Evolutionary conservation across 331 rosid genomes (phyloP), one percentile per base, ranked within the genome.

Genomic region (Quercus tomentella): DNA sequence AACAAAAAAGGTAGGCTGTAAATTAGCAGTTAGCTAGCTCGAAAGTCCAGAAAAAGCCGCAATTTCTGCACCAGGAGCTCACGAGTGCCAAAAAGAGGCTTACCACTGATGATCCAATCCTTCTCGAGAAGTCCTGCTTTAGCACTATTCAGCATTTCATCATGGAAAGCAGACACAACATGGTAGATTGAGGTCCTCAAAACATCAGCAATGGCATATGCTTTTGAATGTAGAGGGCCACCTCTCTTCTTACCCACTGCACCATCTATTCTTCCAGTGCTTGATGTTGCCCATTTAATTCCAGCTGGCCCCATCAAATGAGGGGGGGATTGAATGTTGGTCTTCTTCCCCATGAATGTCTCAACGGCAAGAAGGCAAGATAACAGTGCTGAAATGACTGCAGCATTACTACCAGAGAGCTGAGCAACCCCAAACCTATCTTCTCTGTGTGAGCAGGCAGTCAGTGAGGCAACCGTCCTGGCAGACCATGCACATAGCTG

Each of bases 301-400:
- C 92, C 88, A 6, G 91, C 88, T 16, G 93, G 88, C 55, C 98
- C 99, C 83, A 89, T 86, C 58, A 84, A 63, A 30, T 90, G 92
- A 58, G 85, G 80, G 0, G 92, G 80, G 37, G 97, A 86, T 72
- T 83, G 97, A 76, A 91, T 65, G 67, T 57, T 89, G 80, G 94
- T 93, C 85, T 87, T 96, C 91, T 93, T 96, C 80, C 98, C 99
- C 98, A 91, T 91, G 85, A 86, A 87, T 49, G 88, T 81, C 82
- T 96, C 99, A 73, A 93, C 88, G 55, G 98, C 97, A 80, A 91
- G 97, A 77, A 96, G 97, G 77, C 97, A 92, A 70, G 99, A 93
- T 77, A 91, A 66, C 82, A 96, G 86, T 1, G 94, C 90, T 10
- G 97, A 90, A 71, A 89, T 79, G 52, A 89, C 99, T 2, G 91